phyloP scores from a whole-genome alignment of 2,329 filamentous ascomycete genomes.

The Chrysoporthe austroafricana region DNA sequence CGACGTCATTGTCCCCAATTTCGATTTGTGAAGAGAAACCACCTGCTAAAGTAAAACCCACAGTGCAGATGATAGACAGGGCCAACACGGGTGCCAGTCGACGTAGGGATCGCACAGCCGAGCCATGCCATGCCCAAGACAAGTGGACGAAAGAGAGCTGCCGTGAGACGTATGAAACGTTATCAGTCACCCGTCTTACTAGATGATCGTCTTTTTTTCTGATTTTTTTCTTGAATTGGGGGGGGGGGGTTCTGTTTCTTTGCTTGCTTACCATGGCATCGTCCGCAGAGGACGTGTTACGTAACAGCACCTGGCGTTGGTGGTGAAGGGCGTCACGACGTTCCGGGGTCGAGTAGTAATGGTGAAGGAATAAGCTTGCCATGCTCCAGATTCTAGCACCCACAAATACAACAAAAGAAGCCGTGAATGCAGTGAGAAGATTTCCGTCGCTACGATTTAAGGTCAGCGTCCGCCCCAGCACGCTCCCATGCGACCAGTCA shows the following conservation, averaged over 20 bases:
- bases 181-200: not conserved
- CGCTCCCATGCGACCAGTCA: slow-evolving; percentile 38
- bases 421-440: slow-evolving; percentile 40
- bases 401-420: slow-evolving; percentile 38
- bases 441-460: slow-evolving; percentile 35
- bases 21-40: slow-evolving; percentile 18
- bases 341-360: slow-evolving; percentile 27
- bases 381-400: slow-evolving; percentile 34
- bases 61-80: slow-evolving; percentile 5
- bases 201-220: not conserved
- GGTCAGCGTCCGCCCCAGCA: slow-evolving; percentile 40
- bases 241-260: not conserved
- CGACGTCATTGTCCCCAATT: not conserved
- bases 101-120: not conserved
- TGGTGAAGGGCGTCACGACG: slow-evolving; percentile 35
- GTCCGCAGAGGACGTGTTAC: slow-evolving; percentile 8
- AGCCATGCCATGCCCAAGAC: slow-evolving; percentile 9
- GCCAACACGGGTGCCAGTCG: slow-evolving; percentile 3
- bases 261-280: not conserved
- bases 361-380: slow-evolving; percentile 31
- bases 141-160: slow-evolving; percentile 6
- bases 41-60: slow-evolving; percentile 15
- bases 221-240: no score
- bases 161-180: not conserved
- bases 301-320: slow-evolving; percentile 32